phyloP scores from a whole-genome alignment of 1,284 basidiomycete species.

The Trichosporon sp. region DNA sequence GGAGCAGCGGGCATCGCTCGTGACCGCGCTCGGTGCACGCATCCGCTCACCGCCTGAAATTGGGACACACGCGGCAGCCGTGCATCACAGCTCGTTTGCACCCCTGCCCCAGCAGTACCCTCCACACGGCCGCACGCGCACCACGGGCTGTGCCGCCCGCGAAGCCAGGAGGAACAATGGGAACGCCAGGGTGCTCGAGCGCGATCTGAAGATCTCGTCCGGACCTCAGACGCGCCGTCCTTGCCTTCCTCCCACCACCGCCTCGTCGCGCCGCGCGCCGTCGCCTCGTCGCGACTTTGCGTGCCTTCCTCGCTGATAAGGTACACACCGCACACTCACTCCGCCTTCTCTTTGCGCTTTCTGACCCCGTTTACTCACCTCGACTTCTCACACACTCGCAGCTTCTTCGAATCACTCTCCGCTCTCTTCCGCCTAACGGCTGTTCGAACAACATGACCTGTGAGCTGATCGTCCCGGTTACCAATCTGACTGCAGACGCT shows the following conservation, averaged over 20 bases:
- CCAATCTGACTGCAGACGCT: neutral
- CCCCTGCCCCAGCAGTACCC: neutral
- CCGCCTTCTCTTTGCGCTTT: neutral
- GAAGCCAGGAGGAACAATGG: neutral
- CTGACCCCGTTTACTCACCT: neutral
- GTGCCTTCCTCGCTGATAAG: neutral
- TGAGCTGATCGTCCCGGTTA: neutral
- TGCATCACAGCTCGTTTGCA: neutral
- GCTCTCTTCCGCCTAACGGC: neutral
- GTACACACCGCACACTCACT: too few relatives aligned
- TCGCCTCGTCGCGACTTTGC: neutral
- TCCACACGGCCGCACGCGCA: too few relatives aligned
- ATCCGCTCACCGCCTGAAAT: neutral
- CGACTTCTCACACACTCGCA: neutral
- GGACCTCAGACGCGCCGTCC: neutral
- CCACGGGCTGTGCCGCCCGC: neutral
- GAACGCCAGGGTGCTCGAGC: neutral
- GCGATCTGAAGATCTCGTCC: neutral
- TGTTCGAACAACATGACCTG: neutral
- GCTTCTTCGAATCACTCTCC: too few relatives aligned
- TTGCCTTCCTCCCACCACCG: neutral
- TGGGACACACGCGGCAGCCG: neutral
- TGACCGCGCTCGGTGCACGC: neutral
- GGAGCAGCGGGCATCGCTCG: neutral
- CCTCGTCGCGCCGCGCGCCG: neutral